Conservation (phyloP, 2,329 filamentous ascomycete species). For the Parafenestella ontariensis region DNA sequence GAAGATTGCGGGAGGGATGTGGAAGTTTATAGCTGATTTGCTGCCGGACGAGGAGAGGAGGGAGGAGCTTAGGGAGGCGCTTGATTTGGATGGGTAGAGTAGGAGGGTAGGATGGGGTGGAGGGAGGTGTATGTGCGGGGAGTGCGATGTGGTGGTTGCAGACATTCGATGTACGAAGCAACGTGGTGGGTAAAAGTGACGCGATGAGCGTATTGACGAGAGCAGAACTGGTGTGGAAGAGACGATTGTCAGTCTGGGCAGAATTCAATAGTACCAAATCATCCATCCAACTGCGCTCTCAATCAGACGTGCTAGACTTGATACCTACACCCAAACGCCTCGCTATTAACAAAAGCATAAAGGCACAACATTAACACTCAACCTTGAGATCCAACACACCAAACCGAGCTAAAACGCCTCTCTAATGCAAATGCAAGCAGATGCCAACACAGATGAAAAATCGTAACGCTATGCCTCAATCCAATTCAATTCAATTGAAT, state of each 20-base stretch:
- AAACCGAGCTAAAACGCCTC: slow-evolving; percentile 8
- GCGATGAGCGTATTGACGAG: too few species aligned
- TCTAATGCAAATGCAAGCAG: slow-evolving; percentile 17
- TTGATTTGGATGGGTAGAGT: slow-evolving; percentile 46
- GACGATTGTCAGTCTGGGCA: neutral
- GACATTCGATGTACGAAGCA: neutral
- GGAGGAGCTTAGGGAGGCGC: slow-evolving; percentile 59
- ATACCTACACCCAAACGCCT: neutral
- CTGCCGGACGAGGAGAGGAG: slow-evolving; percentile 56
- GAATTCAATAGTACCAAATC: neutral
- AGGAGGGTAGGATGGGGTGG: neutral
- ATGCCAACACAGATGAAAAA: slow-evolving; percentile 2
- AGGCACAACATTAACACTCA: neutral
- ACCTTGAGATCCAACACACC: too few species aligned
- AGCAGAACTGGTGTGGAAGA: too few species aligned
- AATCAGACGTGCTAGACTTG: neutral
- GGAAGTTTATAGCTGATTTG: slow-evolving; percentile 57
- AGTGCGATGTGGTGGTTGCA: neutral
- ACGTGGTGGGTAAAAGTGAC: neutral
- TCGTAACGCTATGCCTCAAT: slow-evolving; percentile 1
- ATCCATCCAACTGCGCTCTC: neutral
- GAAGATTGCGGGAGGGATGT: slow-evolving; percentile 60
- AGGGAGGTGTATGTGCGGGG: neutral
- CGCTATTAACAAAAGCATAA: neutral
- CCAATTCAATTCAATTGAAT: too few species aligned